Base-by-base conservation (phyloP, 2,329 filamentous ascomycete genomes). In the Neopestalotiopsis sp. region DNA sequence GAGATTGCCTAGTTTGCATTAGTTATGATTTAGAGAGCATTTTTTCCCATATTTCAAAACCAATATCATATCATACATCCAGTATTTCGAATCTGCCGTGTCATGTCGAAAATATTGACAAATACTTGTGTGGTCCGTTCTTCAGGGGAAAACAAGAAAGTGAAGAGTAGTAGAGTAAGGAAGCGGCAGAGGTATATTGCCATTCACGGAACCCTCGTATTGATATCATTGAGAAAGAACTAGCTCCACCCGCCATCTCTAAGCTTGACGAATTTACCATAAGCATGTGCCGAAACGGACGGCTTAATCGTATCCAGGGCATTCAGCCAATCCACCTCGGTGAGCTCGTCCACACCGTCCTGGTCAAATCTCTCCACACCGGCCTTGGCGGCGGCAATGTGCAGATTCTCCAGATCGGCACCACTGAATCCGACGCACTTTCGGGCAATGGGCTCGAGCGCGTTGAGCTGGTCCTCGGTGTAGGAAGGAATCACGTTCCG, bases 401-500 rank as follows among this genome's bases (percentile, higher is more conserved):
- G 76, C n/a, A 90, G 81, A 71, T 88, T 89, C 40, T 85, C 84
- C 52, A 92, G 78, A 74, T 92, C 90, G 1, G 90, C 90, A 69
- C 89, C 90, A 69, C 92, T 95, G 79, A 95, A 98, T 30, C 93
- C 90, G 10, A 88, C 84, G 78, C 95, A 98, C 12, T 90, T 83
- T 40, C 88, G 84, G 0, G 93, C 95, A 4, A 97, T 85, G 3
- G 81, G 80, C 3, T 88, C 88, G 1, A 96, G 81, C 1, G 84
- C 75, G 10, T 76, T 71, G 12, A 78, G 72, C 63, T 80, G 78
- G n/a, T 74, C 75, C 69, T 14, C 71, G 57, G 70, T 77, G 74
- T 9, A 30, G 4, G 71, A 66, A 0, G 77, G 77, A 14, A 78
- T 64, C 9, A 75, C 67, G 28, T 75, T 76, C 10, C 71, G 82